phyloP scores from a whole-genome alignment of 805 yeast genomes.

The Candida arabinofermentans region DNA sequence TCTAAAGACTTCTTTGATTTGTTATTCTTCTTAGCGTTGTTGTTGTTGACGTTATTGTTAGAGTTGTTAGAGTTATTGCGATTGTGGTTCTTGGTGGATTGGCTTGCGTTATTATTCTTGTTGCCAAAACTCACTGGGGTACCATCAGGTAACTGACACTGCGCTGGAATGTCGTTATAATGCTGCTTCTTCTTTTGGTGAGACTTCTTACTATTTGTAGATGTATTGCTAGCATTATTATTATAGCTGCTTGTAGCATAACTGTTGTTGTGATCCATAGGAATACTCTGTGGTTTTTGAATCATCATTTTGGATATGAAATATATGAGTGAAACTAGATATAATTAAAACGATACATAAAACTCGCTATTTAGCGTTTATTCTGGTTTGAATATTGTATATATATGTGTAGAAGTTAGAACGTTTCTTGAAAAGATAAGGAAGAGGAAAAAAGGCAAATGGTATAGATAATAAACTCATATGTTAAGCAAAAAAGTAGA shows the following conservation, averaged over 20 bases:
- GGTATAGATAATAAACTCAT: too few relatives aligned
- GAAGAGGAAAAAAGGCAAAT: too few relatives aligned
- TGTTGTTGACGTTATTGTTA: constrained; percentile 12
- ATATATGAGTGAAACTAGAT: too few relatives aligned
- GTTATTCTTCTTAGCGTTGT: too few relatives aligned
- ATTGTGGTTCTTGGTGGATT: constrained; percentile 11
- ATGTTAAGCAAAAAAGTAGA: too few relatives aligned
- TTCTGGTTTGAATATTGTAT: too few relatives aligned
- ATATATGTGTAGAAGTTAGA: too few relatives aligned
- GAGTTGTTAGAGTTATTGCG: constrained; percentile 12
- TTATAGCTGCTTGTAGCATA: background rate
- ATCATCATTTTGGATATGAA: constrained; percentile 19
- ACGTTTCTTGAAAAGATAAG: too few relatives aligned
- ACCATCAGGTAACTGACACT: constrained; percentile 30
- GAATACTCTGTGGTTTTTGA: constrained; percentile 18
- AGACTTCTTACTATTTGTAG: constrained; percentile 3
- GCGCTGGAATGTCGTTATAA: constrained; percentile 26
- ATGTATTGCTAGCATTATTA: constrained; percentile 3
- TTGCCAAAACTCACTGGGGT: constrained; percentile 25
- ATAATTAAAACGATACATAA: too few relatives aligned
- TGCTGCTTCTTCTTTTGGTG: constrained; percentile 35
- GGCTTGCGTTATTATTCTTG: constrained; percentile 11
- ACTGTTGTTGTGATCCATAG: constrained; percentile 12
- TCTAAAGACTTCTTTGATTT: too few relatives aligned
- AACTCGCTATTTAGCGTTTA: too few relatives aligned